Conservation (phyloP, 176 grass and related monocot species). For the Carex pumila region DNA sequence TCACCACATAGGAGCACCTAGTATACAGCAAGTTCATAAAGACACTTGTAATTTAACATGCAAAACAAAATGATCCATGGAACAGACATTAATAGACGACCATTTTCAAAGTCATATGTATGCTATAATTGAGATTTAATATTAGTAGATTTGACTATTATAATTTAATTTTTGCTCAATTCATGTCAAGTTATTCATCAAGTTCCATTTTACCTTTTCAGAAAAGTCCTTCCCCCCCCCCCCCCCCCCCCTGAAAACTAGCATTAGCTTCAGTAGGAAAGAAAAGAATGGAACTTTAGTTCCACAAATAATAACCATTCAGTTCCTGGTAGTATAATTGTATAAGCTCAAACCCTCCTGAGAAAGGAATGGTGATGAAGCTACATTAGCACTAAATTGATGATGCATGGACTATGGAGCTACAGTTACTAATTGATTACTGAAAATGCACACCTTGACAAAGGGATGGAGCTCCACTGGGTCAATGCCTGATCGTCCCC, state of each 20-base stretch:
- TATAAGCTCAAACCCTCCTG: neutral
- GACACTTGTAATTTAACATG: neutral
- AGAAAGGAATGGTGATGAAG: neutral
- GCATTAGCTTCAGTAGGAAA: neutral
- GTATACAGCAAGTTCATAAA: neutral
- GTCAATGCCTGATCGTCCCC: constrained; percentile 11
- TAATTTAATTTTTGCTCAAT: neutral
- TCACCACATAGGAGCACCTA: constrained; percentile 21
- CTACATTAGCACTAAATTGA: neutral
- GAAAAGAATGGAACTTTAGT: neutral
- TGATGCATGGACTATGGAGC: neutral
- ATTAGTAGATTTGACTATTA: neutral
- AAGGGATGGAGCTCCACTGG: constrained; percentile 17
- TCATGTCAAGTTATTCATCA: neutral
- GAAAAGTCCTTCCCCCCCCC: neutral
- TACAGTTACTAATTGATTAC: neutral
- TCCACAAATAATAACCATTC: neutral
- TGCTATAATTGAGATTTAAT: neutral
- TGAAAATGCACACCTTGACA: neutral
- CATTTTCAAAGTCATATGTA: neutral
- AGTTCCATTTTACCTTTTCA: neutral
- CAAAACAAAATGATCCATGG: neutral
- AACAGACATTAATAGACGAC: neutral
- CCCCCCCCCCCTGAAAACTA: neutral
- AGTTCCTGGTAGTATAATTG: neutral